Base-by-base conservation (phyloP, 1,284 basidiomycete genomes). In the Sphagnurus paluster region DNA sequence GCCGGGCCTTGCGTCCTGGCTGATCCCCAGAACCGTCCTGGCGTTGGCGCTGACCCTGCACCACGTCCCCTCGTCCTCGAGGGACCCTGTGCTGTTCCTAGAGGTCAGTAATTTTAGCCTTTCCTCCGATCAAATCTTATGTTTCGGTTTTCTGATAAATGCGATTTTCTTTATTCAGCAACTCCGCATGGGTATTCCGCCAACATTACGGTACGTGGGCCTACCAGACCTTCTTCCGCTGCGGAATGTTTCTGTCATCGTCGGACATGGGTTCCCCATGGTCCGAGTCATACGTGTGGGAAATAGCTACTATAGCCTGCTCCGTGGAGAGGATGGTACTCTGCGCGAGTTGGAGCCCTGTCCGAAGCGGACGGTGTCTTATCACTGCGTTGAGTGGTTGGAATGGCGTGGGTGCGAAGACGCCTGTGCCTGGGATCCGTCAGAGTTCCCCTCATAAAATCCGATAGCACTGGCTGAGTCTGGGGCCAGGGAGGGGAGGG, bases 1-100 rank as follows among this genome's bases (percentile, higher is more conserved):
- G 0, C 72, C 82, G 0, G 75, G 80, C 0, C 63, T 87, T 25
- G 82, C 83, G 6, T 73, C 77, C 42, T 87, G 84, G 84, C 66
- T 87, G 26, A 72, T 87, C 21, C 84, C 85, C 2, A 65, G 82
- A 10, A 71, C 66, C 26, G 75, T 87, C 1, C 64, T 64, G 7
- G 73, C 80, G 14, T 62, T 87, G 37, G 68, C 72, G 13, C 61
- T 86, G 39, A 72, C 71, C 13, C 59, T 85, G 28, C 75, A 80
- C 42, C 65, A 71, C 24, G 64, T 70, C 9, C 55, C 66, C 8
- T 62, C 63, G 11, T 60, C 63, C 44, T 54, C 64, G 39, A 52
- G 70, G 54, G 67, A 76, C 59, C 63, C 60, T 39, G 53, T 61
- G n/a, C 54, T 61, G 1, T 71, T 72, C 44, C 56, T 71, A n/a